phyloP scores from a whole-genome alignment of 2,329 filamentous ascomycete genomes.

The Leptographium lundbergii region DNA sequence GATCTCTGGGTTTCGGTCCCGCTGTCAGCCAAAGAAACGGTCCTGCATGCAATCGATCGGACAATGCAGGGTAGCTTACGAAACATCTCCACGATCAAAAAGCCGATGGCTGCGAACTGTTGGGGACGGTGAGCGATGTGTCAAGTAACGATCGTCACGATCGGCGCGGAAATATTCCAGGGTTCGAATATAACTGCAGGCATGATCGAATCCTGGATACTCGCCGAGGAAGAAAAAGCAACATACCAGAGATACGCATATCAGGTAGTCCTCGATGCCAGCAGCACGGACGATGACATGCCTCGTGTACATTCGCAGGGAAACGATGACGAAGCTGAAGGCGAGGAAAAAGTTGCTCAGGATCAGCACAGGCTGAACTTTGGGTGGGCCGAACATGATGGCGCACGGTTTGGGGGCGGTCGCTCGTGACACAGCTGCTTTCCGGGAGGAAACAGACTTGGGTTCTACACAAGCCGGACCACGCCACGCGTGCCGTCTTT shows the following conservation, averaged over 20 bases:
- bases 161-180: too few relatives aligned
- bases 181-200: too few relatives aligned
- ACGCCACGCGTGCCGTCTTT: too few relatives aligned
- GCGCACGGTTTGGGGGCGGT: not conserved
- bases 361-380: not conserved
- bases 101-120: not conserved
- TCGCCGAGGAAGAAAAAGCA: not conserved
- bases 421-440: too few relatives aligned
- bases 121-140: not conserved
- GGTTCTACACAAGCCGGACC: too few relatives aligned
- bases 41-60: too few relatives aligned
- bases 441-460: too few relatives aligned
- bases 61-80: not conserved
- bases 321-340: not conserved
- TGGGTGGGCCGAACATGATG: conserved; percentile 1
- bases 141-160: too few relatives aligned
- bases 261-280: conserved; percentile 1
- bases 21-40: not conserved
- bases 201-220: not conserved
- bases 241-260: not conserved
- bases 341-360: conserved; percentile 1
- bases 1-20: not conserved
- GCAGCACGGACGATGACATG: not conserved
- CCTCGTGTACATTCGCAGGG: not conserved
- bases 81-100: conserved; percentile 1